Conservation (phyloP, 345 rosid genomes). For the Brassica incana region DNA sequence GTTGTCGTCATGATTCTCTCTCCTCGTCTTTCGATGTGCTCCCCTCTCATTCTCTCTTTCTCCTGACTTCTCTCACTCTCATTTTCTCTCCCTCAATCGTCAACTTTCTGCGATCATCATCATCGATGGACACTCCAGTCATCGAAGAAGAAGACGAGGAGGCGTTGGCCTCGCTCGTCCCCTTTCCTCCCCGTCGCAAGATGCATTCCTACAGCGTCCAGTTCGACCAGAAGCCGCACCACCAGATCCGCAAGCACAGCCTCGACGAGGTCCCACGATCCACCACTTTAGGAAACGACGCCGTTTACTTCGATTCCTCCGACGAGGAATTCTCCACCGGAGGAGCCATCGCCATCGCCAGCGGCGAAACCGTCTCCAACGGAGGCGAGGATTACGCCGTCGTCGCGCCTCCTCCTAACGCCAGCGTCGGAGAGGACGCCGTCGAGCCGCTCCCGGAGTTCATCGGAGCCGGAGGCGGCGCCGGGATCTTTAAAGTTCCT, state of each 20-base stretch:
- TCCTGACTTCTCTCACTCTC: neutral
- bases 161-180: conserved; percentile 45
- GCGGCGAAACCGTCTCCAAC: neutral
- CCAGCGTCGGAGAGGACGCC: conserved; percentile 21
- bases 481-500: conserved; percentile 62
- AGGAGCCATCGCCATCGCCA: conserved; percentile 4
- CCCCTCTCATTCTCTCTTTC: conserved; percentile 19
- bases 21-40: conserved; percentile 25
- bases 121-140: conserved; percentile 35
- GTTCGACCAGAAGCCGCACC: conserved; percentile 34
- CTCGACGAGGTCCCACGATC: conserved; percentile 51
- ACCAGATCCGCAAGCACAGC: conserved; percentile 59
- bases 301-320: conserved; percentile 44
- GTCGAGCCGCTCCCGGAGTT: conserved; percentile 56
- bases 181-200: conserved; percentile 46
- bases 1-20: conserved; percentile 28
- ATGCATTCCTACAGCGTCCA: conserved; percentile 66
- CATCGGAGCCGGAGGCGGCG: conserved; percentile 50
- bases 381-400: conserved; percentile 33
- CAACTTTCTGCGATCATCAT: neutral
- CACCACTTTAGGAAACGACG: conserved; percentile 30
- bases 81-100: neutral
- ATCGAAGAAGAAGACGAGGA: conserved; percentile 61
- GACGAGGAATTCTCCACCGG: conserved; percentile 50
- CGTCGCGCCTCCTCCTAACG: conserved; percentile 35